Percentiles rank a stretch among this genome's conserved stretches.
Conservation (phyloP, 768 basidiomycete genomes). For the Suillus hirtellus region DNA sequence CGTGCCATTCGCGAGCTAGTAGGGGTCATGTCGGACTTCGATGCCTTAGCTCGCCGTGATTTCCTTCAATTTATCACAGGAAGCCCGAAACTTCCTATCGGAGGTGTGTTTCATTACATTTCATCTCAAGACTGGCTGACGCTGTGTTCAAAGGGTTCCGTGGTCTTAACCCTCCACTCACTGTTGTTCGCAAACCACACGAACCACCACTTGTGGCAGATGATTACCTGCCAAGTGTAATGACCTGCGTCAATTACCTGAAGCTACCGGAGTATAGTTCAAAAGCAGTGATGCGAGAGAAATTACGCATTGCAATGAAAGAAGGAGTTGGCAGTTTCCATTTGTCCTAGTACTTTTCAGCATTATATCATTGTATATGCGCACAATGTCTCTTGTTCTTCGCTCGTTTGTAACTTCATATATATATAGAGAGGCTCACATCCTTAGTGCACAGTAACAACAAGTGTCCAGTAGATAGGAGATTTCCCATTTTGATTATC, state of each 20-base stretch:
- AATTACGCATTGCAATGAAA: conserved; percentile 79
- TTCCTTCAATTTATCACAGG: conserved; percentile 98
- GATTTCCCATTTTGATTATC: not conserved
- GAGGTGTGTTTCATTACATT: conserved; percentile 56
- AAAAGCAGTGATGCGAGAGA: conserved; percentile 81
- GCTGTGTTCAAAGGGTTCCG: conserved; percentile 69
- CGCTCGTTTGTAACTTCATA: conserved; percentile 9
- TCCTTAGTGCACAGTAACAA: not conserved
- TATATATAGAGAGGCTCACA: conserved; percentile 12
- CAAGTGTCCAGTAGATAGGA: not conserved
- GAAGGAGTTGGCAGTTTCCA: conserved; percentile 98
- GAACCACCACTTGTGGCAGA: conserved; percentile 89
- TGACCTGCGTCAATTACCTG: conserved; percentile 98
- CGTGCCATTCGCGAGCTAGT: conserved; percentile 86
- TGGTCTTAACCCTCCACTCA: conserved; percentile 89
- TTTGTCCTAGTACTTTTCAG: conserved; percentile 62
- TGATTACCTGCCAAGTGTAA: conserved; percentile 94
- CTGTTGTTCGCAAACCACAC: conserved; percentile 96
- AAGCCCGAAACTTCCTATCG: conserved; percentile 94
- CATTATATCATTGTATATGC: conserved; percentile 25
- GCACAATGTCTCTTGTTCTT: conserved; percentile 12
- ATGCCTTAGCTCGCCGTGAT: conserved; percentile 70
- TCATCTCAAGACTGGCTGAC: conserved; percentile 5
- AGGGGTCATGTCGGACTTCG: conserved; percentile 83
- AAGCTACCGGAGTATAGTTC: conserved; percentile 96